Evolutionary conservation across 176 grass and related monocot genomes (phyloP).

Genomic region (Carex scoparia): DNA sequence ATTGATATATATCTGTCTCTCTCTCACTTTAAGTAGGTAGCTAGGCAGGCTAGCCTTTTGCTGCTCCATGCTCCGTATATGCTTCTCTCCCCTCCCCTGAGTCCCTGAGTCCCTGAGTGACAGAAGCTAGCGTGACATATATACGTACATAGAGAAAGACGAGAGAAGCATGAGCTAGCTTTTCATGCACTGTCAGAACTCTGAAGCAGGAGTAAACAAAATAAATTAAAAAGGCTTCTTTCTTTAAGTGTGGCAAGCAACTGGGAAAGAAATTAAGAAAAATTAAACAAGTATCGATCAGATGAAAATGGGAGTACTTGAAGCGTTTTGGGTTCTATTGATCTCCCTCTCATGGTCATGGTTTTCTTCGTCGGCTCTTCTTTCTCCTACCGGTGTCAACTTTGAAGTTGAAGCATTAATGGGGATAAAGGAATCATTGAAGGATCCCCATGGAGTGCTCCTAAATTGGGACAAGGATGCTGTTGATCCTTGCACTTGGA

Average conservation of each 20-base stretch:
- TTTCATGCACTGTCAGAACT: neutral
- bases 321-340: neutral
- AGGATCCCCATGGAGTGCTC: slow-evolving; percentile 37
- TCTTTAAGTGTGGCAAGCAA: neutral
- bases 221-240: too few relatives aligned
- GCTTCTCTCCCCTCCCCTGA: neutral
- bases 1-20: neutral
- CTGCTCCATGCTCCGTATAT: neutral
- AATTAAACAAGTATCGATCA: neutral
- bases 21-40: neutral
- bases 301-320: neutral
- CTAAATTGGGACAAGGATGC: slow-evolving; percentile 33
- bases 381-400: slow-evolving; percentile 40
- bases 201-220: neutral
- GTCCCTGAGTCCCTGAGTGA: neutral
- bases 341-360: slow-evolving; percentile 22
- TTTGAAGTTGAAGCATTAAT: slow-evolving; percentile 44
- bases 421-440: slow-evolving; percentile 33
- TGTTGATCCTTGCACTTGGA: slow-evolving; percentile 40
- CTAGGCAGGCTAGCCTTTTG: neutral
- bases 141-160: neutral
- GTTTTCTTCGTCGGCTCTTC: slow-evolving; percentile 24
- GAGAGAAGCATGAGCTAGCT: slow-evolving; percentile 9
- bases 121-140: neutral
- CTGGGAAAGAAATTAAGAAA: neutral